Evolutionary conservation across 208 protist species (phyloP), one percentile per base, ranked within the genome.

Genomic region (Crithidia fasciculata): DNA sequence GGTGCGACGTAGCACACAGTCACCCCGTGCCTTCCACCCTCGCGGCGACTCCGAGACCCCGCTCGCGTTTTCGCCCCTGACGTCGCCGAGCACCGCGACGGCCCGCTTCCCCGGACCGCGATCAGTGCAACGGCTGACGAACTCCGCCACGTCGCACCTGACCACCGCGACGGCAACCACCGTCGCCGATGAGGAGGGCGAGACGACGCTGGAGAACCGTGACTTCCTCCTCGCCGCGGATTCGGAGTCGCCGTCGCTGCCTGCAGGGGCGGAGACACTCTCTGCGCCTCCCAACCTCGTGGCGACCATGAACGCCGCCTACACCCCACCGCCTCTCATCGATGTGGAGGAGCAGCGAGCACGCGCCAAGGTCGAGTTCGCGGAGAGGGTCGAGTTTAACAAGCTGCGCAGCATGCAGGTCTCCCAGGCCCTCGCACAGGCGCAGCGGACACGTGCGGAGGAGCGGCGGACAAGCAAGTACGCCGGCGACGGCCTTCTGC

Each of bases 331-430:
- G 3, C 15, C 45, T 49, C 9, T 13, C 45, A 0, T 13, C 45
- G 12, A 16, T 5, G 28, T 70, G 28, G 72, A 82, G 28, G 86
- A 88, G 64, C 45, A 77, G 53, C 41, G 63, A 37, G 60, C 36
- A n/a, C 83, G 86, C 2, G 43, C 45, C 3, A 60, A 50, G 12
- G 8, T 85, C n/a, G 12, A 57, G 28, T 10, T 56, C 8, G 41
- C 49, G 8, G 72, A 88, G 64, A 66, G 53, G 2, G 50, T 36
- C 8, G 10, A 53, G 15, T 58, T 78, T 12, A 56, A 74, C 39
- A 71, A 52, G 36, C 61, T 80, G 54, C 59, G 59, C n/a, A 67
- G 53, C 16, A 36, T 57, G 1, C 78, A 88, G 40, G 72, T 83
- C 10, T 67, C 76, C 6, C 54, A 54, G 36, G 78, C 59, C 71